phyloP scores from a whole-genome alignment of 805 yeast genomes.

The Candida odintsovae region DNA sequence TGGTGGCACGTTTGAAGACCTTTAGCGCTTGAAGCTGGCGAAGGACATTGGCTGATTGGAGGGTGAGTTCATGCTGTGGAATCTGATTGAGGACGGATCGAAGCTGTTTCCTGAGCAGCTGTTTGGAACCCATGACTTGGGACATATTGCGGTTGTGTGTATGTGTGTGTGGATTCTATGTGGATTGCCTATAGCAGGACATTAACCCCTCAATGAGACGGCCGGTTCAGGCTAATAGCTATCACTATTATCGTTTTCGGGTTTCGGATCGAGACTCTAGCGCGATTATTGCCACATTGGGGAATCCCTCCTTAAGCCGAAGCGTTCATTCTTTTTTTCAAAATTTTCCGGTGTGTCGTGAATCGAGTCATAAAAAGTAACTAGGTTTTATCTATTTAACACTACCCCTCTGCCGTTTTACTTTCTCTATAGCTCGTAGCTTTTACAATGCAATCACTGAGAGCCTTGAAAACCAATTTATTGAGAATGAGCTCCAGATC shows the following conservation, averaged over 20 bases:
- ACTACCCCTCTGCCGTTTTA: too few relatives aligned
- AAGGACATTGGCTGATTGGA: constrained; percentile 24
- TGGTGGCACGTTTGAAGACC: constrained; percentile 38
- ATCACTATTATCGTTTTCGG: too few relatives aligned
- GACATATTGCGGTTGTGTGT: neutral
- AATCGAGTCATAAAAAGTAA: neutral
- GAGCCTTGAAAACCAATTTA: neutral
- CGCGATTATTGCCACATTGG: neutral
- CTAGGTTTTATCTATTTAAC: too few relatives aligned
- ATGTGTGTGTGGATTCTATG: too few relatives aligned
- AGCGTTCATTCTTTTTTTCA: neutral
- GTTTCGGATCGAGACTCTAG: neutral
- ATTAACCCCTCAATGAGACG: too few relatives aligned
- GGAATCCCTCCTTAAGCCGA: neutral
- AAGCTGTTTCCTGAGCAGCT: neutral
- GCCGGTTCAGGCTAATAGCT: too few relatives aligned
- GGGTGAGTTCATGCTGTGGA: constrained; percentile 11
- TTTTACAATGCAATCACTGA: constrained; percentile 1
- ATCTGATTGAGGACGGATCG: neutral
- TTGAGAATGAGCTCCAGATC: constrained; percentile 4
- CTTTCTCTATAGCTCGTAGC: too few relatives aligned
- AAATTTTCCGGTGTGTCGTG: too few relatives aligned
- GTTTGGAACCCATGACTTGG: too few relatives aligned
- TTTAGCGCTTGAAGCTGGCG: constrained; percentile 13
- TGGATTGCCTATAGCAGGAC: too few relatives aligned